phyloP scores from a whole-genome alignment of 768 basidiomycete species.

The Pulveroboletus sp. region DNA sequence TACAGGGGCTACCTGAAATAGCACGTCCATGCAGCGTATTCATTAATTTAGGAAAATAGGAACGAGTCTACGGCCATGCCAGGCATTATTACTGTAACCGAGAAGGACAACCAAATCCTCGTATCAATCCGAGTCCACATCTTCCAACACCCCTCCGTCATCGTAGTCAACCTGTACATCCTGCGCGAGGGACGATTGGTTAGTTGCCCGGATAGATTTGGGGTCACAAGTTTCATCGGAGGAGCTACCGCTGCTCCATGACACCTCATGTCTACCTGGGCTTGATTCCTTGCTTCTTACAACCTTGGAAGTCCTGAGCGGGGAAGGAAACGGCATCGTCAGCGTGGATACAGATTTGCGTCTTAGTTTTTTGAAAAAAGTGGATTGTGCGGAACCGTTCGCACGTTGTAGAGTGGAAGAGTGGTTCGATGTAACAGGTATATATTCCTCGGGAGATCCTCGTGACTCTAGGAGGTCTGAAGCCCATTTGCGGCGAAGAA shows the following conservation, averaged over 20 bases:
- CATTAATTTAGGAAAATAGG: not conserved
- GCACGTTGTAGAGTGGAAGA: slow-evolving; percentile 6
- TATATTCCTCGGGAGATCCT: slow-evolving; percentile 16
- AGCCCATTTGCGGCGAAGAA: slow-evolving; percentile 46
- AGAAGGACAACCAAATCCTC: not conserved
- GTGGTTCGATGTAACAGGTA: slow-evolving; percentile 7
- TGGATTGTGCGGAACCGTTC: slow-evolving; percentile 19
- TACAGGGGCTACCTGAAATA: slow-evolving; percentile 16
- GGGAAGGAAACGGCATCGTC: slow-evolving; percentile 32
- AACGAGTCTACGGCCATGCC: slow-evolving; percentile 3
- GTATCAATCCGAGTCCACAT: slow-evolving; percentile 19
- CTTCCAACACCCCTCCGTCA: slow-evolving; percentile 14
- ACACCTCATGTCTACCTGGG: slow-evolving; percentile 31
- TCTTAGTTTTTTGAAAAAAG: slow-evolving; percentile 41
- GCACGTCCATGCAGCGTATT: not conserved
- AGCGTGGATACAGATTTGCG: slow-evolving; percentile 44
- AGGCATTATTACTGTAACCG: not conserved
- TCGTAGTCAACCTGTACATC: slow-evolving; percentile 16
- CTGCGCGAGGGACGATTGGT: slow-evolving; percentile 4
- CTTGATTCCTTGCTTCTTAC: slow-evolving; percentile 23
- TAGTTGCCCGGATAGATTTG: slow-evolving; percentile 5
- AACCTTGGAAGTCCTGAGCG: slow-evolving; percentile 20
- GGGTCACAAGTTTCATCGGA: slow-evolving; percentile 35
- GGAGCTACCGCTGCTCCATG: slow-evolving; percentile 61
- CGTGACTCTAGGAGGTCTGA: slow-evolving; percentile 38